phyloP scores from a whole-genome alignment of 2,329 filamentous ascomycete species.

The Fusarium udum region DNA sequence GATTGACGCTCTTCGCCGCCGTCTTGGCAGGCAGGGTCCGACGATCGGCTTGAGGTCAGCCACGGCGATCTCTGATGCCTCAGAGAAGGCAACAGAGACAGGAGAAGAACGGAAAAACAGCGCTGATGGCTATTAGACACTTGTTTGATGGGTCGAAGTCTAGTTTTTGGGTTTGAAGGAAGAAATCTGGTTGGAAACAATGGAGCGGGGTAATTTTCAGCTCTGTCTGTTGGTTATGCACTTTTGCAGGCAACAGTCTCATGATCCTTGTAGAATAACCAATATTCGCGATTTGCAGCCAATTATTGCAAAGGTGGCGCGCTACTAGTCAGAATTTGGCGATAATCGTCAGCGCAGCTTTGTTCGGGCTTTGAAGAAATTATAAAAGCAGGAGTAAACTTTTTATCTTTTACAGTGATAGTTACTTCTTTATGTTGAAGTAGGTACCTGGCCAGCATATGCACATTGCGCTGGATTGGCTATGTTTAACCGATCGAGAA shows the following conservation, averaged over 20 bases:
- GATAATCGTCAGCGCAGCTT: background rate
- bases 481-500: background rate
- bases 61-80: fast-evolving
- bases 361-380: background rate
- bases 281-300: background rate
- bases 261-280: background rate
- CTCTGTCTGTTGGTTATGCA: background rate
- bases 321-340: background rate
- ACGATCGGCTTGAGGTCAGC: background rate
- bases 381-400: too few relatives aligned
- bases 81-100: too few relatives aligned
- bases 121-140: fast-evolving
- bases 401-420: background rate
- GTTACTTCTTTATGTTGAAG: fast-evolving
- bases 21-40: background rate
- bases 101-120: fast-evolving
- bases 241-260: background rate
- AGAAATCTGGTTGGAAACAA: too few relatives aligned
- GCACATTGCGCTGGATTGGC: background rate
- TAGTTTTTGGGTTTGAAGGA: fast-evolving
- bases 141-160: background rate
- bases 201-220: background rate
- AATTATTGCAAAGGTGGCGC: background rate
- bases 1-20: too few relatives aligned
- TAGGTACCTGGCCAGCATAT: background rate